Conservation (phyloP, 257 asterid genomes). For the Coffea eugenioides region DNA sequence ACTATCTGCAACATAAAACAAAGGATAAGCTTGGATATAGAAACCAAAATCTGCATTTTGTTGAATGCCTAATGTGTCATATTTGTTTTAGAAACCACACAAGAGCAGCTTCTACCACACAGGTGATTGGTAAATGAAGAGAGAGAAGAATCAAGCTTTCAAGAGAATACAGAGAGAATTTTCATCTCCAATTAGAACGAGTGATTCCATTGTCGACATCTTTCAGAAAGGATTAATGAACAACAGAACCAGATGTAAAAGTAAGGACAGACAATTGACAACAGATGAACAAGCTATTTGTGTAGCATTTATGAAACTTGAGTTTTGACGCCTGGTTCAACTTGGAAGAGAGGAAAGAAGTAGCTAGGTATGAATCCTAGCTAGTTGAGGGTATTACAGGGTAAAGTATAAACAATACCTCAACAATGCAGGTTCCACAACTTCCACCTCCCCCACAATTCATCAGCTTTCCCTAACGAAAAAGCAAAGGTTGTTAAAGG, state of each 20-base stretch:
- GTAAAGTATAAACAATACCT: constrained; percentile 34
- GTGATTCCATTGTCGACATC: background rate
- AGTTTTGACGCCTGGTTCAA: no score
- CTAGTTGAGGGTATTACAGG: background rate
- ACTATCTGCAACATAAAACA: constrained; percentile 49
- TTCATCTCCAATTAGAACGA: background rate
- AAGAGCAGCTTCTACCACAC: background rate
- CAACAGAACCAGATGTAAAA: background rate
- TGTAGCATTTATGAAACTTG: no score
- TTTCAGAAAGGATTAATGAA: no score
- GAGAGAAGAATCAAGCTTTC: background rate
- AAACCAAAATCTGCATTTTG: background rate
- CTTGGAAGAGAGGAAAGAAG: background rate
- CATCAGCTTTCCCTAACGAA: constrained; percentile 70
- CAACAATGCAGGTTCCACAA: constrained; percentile 92
- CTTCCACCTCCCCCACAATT: constrained; percentile 90
- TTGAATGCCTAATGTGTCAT: background rate
- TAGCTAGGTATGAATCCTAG: background rate
- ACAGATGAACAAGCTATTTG: no score
- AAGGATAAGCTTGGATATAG: background rate
- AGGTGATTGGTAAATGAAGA: background rate
- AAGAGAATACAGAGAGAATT: background rate
- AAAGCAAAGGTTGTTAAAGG: background rate
- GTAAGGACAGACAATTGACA: no score
- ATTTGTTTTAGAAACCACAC: background rate